Base-by-base conservation (phyloP, 257 asterid species). In the Scutellaria baicalensis region DNA sequence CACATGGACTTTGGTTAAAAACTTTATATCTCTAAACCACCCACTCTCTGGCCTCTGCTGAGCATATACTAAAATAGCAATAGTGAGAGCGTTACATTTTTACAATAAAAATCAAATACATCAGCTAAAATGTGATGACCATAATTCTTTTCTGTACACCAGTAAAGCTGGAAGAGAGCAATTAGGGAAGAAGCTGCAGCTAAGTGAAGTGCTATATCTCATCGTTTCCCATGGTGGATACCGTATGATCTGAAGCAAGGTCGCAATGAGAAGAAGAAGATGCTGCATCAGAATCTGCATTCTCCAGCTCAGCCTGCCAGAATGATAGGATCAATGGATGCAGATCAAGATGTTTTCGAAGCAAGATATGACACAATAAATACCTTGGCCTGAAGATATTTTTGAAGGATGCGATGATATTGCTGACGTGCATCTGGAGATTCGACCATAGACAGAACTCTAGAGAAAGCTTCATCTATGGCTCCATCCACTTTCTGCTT, bases 401-500 rank as follows among this genome's bases (percentile, higher is more conserved):
- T 91, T 74, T 82, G 75, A 78, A 94, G 95, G 50, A 89, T 69
- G 64, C 99, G 96, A 49, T 72, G 93, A 64, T 94, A 94, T 59
- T 94, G 99, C 74, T 79, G 89, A 4, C 98, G 96, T 40, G 99
- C 99, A 69, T 74, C 80, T 1, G 88, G 83, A 59, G 85, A 86
- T 63, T 91, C 96, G 20, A 89, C 97, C 97, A 94, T 89, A 50
- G 96, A 92, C 64, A 94, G 77, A 64, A 94, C 99, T 73, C 97
- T 85, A 1, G 92, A 74, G 74, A 94, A 92, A 43, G 99, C 97
- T 78, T 89, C 98, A 44, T 89, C 91, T 17, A 94, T 72, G 64
- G 96, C 81, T 17, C 81, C 84, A 68, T 94, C 97, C 72, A 89
- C 95, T 72, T 92, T 91, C 80, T 83, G 84, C 85, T 86, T 91